Conservation (phyloP, 2,329 filamentous ascomycete species). For the Leptographium wingfieldii region DNA sequence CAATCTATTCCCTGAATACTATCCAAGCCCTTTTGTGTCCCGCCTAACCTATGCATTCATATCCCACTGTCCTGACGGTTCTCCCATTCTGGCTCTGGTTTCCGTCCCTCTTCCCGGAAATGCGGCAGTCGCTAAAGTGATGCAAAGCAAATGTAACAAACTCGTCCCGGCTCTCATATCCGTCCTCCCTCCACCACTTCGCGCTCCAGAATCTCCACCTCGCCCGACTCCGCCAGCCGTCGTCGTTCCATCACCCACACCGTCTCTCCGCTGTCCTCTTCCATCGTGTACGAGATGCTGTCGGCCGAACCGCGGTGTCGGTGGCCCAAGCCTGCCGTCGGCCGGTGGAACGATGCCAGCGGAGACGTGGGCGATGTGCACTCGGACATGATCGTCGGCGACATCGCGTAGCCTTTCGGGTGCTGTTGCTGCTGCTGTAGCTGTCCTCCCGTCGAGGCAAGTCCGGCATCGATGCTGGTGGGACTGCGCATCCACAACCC, state of each 20-base stretch:
- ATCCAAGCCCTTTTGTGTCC: background rate
- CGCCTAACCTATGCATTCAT: background rate
- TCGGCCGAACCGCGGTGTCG: slow-evolving; percentile 46
- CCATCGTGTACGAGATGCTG: slow-evolving; percentile 56
- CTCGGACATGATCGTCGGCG: background rate
- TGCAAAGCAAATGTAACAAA: background rate
- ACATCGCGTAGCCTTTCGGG: background rate
- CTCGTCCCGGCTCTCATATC: slow-evolving; percentile 19
- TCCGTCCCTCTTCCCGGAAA: background rate
- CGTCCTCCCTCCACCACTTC: slow-evolving; percentile 48
- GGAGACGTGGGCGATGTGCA: background rate
- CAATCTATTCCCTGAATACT: background rate
- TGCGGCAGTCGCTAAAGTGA: background rate
- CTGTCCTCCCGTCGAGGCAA: background rate
- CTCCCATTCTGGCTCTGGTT: background rate
- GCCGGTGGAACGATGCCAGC: slow-evolving; percentile 12
- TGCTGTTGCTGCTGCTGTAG: background rate
- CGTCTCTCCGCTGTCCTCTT: slow-evolving; percentile 44
- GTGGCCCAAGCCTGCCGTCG: slow-evolving; percentile 27
- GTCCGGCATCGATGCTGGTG: background rate
- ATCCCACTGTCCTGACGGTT: background rate
- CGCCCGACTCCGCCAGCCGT: slow-evolving; percentile 50
- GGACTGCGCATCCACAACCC: slow-evolving; percentile 16
- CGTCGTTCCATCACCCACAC: slow-evolving; percentile 60
- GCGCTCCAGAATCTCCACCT: slow-evolving; percentile 51